phyloP scores from a whole-genome alignment of 2,329 filamentous ascomycete species.

The Ciborinia camelliae region DNA sequence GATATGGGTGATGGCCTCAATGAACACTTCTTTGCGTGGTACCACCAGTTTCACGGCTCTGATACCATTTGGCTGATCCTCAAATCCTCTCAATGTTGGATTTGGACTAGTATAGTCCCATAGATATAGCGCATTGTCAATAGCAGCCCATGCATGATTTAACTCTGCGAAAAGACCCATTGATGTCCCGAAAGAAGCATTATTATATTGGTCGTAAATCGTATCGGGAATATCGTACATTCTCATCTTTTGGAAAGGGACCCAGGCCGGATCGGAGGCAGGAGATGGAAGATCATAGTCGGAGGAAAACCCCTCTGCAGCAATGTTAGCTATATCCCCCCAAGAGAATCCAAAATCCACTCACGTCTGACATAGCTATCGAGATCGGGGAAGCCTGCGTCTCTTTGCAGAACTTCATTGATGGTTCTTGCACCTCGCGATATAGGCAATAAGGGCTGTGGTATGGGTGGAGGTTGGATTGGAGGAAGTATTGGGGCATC shows the following conservation, averaged over 20 bases:
- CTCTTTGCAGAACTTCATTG: slow-evolving; percentile 71
- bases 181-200: slow-evolving; percentile 78
- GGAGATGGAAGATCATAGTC: slow-evolving; percentile 75
- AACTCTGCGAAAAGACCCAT: slow-evolving; percentile 96
- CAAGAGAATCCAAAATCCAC: slow-evolving; percentile 39
- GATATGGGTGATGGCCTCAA: slow-evolving; percentile 79
- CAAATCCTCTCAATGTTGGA: slow-evolving; percentile 86
- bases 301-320: slow-evolving; percentile 77
- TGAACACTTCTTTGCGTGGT: slow-evolving; percentile 83
- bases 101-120: slow-evolving; percentile 98
- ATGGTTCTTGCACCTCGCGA: slow-evolving; percentile 79
- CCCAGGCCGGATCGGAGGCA: slow-evolving; percentile 65
- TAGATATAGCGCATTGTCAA: slow-evolving; percentile 92
- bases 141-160: slow-evolving; percentile 91
- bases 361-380: slow-evolving; percentile 86
- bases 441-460: slow-evolving; percentile 59
- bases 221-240: slow-evolving; percentile 88
- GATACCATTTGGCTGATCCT: slow-evolving; percentile 84
- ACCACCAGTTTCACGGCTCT: slow-evolving; percentile 84
- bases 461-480: slow-evolving; percentile 22
- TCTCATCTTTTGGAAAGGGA: slow-evolving; percentile 82
- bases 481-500: slow-evolving; percentile 20
- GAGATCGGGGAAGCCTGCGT: slow-evolving; percentile 81
- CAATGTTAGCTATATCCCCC: slow-evolving; percentile 31
- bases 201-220: slow-evolving; percentile 90